Conservation (phyloP, 2,329 filamentous ascomycete genomes). For the Aspergillus quadricinctus region DNA sequence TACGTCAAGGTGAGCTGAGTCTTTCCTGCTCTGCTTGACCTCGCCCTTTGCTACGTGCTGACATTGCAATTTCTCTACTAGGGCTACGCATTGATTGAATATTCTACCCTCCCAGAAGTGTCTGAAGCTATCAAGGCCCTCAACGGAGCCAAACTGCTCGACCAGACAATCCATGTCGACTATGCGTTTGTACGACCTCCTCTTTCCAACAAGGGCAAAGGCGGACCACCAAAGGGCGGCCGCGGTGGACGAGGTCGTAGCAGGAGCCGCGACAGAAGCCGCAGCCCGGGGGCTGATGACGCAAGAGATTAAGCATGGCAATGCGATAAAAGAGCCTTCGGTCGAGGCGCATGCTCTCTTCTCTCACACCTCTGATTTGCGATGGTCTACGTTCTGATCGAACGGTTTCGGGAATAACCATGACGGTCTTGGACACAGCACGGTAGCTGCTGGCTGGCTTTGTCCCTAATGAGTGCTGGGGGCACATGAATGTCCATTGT, state of each 20-base stretch:
- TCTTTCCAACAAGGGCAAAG: constrained; percentile 42
- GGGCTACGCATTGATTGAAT: constrained; percentile 66
- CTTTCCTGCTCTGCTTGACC: not conserved
- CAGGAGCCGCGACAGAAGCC: constrained; percentile 43
- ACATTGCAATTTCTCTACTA: constrained; percentile 23
- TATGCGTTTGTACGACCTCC: constrained; percentile 64
- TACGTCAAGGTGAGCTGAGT: constrained; percentile 59
- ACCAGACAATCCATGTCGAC: constrained; percentile 62
- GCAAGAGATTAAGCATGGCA: constrained; percentile 26
- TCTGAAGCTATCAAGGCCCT: constrained; percentile 58
- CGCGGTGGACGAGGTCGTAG: constrained; percentile 38
- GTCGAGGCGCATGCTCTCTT: not conserved
- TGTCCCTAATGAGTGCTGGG: not conserved
- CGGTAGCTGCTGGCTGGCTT: not conserved
- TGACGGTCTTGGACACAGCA: not conserved
- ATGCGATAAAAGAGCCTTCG: constrained; percentile 4
- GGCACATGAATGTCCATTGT: not conserved
- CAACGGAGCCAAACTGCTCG: constrained; percentile 58
- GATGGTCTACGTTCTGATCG: not conserved
- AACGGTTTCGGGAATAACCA: not conserved
- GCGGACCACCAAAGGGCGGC: constrained; percentile 39
- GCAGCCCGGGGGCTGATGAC: constrained; percentile 40
- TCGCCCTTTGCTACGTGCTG: not conserved
- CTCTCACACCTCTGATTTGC: not conserved
- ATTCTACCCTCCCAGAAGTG: constrained; percentile 60